phyloP scores from a whole-genome alignment of 2,329 filamentous ascomycete species.

The Fusarium vanettenii region DNA sequence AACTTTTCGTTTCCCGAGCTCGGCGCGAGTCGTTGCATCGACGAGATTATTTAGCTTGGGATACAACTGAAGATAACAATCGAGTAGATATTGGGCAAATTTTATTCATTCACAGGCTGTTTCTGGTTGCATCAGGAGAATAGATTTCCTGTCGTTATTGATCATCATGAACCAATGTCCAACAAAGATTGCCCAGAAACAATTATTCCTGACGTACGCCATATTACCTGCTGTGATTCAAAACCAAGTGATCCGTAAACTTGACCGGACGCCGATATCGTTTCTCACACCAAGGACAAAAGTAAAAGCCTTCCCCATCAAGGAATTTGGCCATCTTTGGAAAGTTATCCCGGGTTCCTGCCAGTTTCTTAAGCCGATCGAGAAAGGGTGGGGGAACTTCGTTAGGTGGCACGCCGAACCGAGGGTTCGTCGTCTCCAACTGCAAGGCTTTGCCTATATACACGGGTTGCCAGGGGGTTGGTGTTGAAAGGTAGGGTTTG shows the following conservation, averaged over 20 bases:
- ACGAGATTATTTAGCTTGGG: not conserved
- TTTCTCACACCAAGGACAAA: not conserved
- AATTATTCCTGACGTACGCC: too few species aligned
- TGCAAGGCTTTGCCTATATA: not conserved
- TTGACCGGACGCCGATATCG: not conserved
- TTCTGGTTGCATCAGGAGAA: too few species aligned
- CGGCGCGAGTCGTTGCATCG: not conserved
- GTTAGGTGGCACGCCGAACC: not conserved
- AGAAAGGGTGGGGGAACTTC: not conserved
- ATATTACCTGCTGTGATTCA: not conserved
- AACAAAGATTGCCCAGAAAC: too few species aligned
- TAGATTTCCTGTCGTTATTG: too few species aligned
- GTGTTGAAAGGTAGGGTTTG: not conserved
- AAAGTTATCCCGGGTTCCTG: not conserved
- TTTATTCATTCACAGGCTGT: too few species aligned
- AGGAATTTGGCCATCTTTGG: not conserved
- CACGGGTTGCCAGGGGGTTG: not conserved
- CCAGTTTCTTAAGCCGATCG: not conserved
- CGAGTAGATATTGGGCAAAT: too few species aligned
- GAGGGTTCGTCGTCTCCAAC: not conserved
- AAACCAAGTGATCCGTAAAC: not conserved
- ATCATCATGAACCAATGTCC: too few species aligned
- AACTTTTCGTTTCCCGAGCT: not conserved
- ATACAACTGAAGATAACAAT: too few species aligned
- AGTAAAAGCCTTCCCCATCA: not conserved